Conservation (phyloP, 495 filamentous ascomycete species). For the Hypoxylon perforatum region DNA sequence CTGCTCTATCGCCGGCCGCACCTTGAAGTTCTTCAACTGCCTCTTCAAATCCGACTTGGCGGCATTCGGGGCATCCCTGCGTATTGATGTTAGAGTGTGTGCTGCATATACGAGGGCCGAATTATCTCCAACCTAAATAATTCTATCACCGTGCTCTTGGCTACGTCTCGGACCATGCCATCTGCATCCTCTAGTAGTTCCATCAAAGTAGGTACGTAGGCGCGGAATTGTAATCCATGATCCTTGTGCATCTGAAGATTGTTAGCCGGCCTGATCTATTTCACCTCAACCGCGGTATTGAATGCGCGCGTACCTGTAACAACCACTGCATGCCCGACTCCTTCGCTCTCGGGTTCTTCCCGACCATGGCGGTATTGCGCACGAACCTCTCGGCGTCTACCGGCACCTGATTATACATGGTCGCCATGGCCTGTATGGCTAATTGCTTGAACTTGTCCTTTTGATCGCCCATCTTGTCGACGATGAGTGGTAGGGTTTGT, state of each 20-base stretch:
- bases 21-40: slow-evolving; percentile 79
- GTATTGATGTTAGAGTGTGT: slow-evolving; percentile 20
- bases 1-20: slow-evolving; percentile 83
- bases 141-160: slow-evolving; percentile 83
- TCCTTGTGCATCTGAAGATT: slow-evolving; percentile 76
- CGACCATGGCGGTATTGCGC: slow-evolving; percentile 78
- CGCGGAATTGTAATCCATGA: slow-evolving; percentile 78
- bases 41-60: slow-evolving; percentile 90
- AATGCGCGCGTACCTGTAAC: slow-evolving; percentile 63
- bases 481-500: slow-evolving; percentile 74
- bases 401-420: slow-evolving; percentile 73
- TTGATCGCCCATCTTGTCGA: slow-evolving; percentile 88
- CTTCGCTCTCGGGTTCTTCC: slow-evolving; percentile 84
- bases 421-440: slow-evolving; percentile 77
- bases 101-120: neutral
- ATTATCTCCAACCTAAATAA: slow-evolving; percentile 74
- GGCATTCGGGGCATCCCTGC: slow-evolving; percentile 77
- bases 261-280: slow-evolving; percentile 20
- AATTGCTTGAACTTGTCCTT: slow-evolving; percentile 82
- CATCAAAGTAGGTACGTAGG: slow-evolving; percentile 84
- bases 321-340: slow-evolving; percentile 88
- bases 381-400: slow-evolving; percentile 82
- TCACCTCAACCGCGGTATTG: slow-evolving; percentile 1
- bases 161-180: slow-evolving; percentile 81
- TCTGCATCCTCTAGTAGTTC: slow-evolving; percentile 90